These are phyloP conservation scores for Bothriochloa decipiens DNA, from an alignment of 176 grass and related monocot genomes.

Conservation along the genomic window DNA sequence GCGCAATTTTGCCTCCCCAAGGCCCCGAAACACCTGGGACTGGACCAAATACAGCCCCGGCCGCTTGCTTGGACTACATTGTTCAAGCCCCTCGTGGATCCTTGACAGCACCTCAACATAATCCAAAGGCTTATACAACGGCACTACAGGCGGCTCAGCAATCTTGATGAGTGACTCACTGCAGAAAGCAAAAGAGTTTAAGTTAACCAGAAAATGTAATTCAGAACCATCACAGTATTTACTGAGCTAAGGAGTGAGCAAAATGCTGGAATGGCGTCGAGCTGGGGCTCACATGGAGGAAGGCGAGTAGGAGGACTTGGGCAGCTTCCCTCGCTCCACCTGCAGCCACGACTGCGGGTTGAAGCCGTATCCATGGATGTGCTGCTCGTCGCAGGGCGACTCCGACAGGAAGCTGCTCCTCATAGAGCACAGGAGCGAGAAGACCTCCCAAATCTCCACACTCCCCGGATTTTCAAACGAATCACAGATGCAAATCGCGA, in stretches of 20 bases:
- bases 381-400: conserved; percentile 72
- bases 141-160: conserved; percentile 70
- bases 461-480: conserved; percentile 47
- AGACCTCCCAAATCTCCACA: conserved; percentile 92
- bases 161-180: conserved; percentile 95
- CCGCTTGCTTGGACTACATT: conserved; percentile 57
- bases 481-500: conserved; percentile 17
- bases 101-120: conserved; percentile 80
- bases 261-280: background rate
- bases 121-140: conserved; percentile 76
- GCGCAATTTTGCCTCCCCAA: conserved; percentile 78
- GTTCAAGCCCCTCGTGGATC: conserved; percentile 89
- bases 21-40: conserved; percentile 86
- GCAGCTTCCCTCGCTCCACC: conserved; percentile 88
- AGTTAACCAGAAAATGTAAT: conserved; percentile 8
- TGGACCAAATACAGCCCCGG: conserved; percentile 73
- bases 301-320: conserved; percentile 68
- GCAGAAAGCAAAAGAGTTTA: conserved; percentile 4
- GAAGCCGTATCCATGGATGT: conserved; percentile 68
- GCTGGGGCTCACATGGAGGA: conserved; percentile 83
- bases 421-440: conserved; percentile 93
- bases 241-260: background rate
- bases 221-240: conserved; percentile 5
- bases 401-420: conserved; percentile 85
- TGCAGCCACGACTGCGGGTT: conserved; percentile 93